phyloP scores from a whole-genome alignment of 192 early-diverging fungal species.

The Dispira parvispora region DNA sequence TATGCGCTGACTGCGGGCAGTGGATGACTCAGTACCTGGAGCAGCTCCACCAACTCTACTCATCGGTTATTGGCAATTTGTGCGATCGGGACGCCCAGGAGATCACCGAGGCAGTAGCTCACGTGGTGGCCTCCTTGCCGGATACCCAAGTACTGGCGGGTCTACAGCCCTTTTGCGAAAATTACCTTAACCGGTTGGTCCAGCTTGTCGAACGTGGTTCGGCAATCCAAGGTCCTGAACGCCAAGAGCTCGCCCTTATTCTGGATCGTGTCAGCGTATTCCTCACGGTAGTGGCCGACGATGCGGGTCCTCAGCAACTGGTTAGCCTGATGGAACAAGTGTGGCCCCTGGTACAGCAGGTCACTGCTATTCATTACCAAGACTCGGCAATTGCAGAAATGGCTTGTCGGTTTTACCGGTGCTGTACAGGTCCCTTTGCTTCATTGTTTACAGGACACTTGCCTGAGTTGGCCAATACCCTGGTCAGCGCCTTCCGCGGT shows the following conservation, averaged over 20 bases:
- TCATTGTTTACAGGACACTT: slow-evolving; percentile 36
- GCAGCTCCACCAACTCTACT: slow-evolving; percentile 11
- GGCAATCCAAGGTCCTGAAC: not conserved
- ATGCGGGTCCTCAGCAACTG: not conserved
- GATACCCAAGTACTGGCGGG: slow-evolving; percentile 19
- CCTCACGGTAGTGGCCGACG: not conserved
- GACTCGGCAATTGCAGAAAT: not conserved
- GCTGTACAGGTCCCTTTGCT: slow-evolving; percentile 37
- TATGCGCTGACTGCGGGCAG: slow-evolving; percentile 80
- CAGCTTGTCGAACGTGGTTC: slow-evolving; percentile 1
- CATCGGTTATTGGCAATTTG: slow-evolving; percentile 26
- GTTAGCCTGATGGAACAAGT: not conserved
- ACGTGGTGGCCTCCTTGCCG: slow-evolving; percentile 56
- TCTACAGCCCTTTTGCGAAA: slow-evolving; percentile 17
- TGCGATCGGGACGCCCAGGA: slow-evolving; percentile 52
- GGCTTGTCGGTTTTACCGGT: not conserved
- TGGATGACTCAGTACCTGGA: slow-evolving; percentile 2
- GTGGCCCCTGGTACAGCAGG: slow-evolving; percentile 7
- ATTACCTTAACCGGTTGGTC: slow-evolving; percentile 5
- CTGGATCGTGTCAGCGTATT: slow-evolving; percentile 7
- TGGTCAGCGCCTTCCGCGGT: slow-evolving; percentile 37
- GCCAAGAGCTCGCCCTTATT: not conserved
- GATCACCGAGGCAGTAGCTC: slow-evolving; percentile 76
- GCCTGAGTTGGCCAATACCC: slow-evolving; percentile 31
- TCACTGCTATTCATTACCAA: not conserved